Percentiles rank a stretch among this genome's conserved stretches.
Evolutionary conservation across 1,139 yeast species (phyloP).

Genomic region (Candida sojae): DNA sequence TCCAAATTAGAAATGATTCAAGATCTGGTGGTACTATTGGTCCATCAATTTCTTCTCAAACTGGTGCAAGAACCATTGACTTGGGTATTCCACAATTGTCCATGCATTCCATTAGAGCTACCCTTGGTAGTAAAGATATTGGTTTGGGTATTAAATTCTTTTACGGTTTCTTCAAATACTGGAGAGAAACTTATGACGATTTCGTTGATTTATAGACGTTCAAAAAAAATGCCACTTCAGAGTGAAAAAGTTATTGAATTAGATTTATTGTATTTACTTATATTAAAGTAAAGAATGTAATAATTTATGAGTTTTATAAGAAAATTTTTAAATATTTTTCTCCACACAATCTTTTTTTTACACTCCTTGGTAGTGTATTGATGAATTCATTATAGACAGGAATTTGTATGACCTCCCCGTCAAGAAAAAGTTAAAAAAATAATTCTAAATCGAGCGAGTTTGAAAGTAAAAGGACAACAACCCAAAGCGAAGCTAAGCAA

Average conservation of each 20-base stretch:
- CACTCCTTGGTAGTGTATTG: no score
- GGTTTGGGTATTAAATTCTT: conserved; percentile 45
- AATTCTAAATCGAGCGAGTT: not conserved
- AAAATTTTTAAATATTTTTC: not conserved
- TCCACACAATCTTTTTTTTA: not conserved
- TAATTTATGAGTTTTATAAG: not conserved
- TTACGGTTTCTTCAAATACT: conserved; percentile 36
- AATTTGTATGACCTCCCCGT: not conserved
- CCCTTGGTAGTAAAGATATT: conserved; percentile 43
- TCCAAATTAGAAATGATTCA: conserved; percentile 46
- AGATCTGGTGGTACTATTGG: conserved; percentile 52
- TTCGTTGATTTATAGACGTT: conserved; percentile 20
- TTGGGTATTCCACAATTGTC: conserved; percentile 48
- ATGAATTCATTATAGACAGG: not conserved
- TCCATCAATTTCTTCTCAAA: conserved; percentile 37
- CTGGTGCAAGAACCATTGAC: conserved; percentile 48
- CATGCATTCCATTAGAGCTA: conserved; percentile 49
- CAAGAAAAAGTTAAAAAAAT: not conserved
- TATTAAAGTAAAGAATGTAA: no score
- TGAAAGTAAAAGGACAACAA: not conserved
- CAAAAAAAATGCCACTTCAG: no score
- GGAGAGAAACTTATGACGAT: conserved; percentile 32
- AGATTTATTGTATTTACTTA: no score
- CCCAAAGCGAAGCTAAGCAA: no score
- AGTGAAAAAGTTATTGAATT: no score